phyloP scores from a whole-genome alignment of 495 filamentous ascomycete genomes.

The Glutinoglossum americanum region DNA sequence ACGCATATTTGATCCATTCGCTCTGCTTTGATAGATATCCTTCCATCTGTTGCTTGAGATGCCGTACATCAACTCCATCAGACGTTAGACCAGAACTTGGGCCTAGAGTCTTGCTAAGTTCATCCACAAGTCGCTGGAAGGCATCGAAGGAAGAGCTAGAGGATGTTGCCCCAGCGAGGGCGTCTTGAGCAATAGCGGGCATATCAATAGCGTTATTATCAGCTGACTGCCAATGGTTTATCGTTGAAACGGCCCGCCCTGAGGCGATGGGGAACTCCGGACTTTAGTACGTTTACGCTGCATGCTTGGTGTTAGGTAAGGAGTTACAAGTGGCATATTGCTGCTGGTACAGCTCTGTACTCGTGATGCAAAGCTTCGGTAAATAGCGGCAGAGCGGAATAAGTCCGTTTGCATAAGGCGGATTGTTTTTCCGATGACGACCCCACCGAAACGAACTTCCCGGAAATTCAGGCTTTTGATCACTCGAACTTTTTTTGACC shows the following conservation, averaged over 20 bases:
- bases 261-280: neutral
- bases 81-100: conserved; percentile 62
- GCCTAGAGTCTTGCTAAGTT: conserved; percentile 49
- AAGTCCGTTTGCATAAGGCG: neutral
- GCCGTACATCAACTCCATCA: conserved; percentile 48
- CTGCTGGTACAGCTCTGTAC: neutral
- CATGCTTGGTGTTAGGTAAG: neutral
- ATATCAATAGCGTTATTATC: neutral
- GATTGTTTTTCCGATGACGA: neutral
- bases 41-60: conserved; percentile 47
- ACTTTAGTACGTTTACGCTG: neutral
- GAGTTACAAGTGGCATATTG: neutral
- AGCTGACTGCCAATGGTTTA: neutral
- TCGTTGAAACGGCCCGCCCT: neutral
- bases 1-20: conserved; percentile 54
- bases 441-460: neutral
- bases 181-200: conserved; percentile 2
- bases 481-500: neutral
- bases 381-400: neutral
- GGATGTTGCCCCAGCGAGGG: neutral
- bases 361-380: neutral
- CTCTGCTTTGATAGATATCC: conserved; percentile 39
- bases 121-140: conserved; percentile 53
- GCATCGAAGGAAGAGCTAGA: conserved; percentile 11
- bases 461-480: neutral